Evolutionary conservation across 148 eudicot genomes (phyloP).

Genomic region (Camellia sinensis): DNA sequence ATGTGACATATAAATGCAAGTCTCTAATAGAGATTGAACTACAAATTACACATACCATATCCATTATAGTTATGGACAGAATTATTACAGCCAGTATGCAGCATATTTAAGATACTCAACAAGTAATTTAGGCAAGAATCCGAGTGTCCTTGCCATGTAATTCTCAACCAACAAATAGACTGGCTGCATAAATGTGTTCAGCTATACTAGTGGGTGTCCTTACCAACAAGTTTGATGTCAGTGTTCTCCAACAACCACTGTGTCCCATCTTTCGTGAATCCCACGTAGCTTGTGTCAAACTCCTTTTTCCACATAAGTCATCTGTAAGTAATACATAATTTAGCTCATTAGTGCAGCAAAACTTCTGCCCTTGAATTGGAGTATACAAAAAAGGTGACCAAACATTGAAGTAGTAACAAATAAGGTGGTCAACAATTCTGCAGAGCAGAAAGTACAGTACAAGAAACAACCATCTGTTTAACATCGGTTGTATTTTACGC

Average conservation of each 20-base stretch:
- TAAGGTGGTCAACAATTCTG: neutral
- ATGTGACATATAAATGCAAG: too few relatives aligned
- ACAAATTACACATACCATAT: neutral
- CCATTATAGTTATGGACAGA: neutral
- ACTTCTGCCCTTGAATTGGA: neutral
- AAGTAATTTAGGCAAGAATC: neutral
- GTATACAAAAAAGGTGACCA: neutral
- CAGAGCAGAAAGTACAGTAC: neutral
- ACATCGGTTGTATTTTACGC: too few relatives aligned
- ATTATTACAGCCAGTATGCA: neutral
- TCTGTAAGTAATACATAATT: conserved; percentile 35
- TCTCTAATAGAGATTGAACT: too few relatives aligned
- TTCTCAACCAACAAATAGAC: neutral
- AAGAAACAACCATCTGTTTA: neutral
- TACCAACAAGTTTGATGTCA: conserved; percentile 97
- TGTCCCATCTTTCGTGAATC: conserved; percentile 93
- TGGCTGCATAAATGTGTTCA: neutral
- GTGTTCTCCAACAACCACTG: conserved; percentile 94
- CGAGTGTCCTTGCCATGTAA: neutral
- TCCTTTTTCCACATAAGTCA: conserved; percentile 79
- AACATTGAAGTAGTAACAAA: neutral
- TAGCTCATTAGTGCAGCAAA: neutral
- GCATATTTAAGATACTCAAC: neutral
- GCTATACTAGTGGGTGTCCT: conserved; percentile 11
- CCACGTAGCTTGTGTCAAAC: conserved; percentile 92